Percentiles rank a stretch among this genome's conserved stretches.
These are phyloP conservation scores for Rutstroemia sp. DNA, from an alignment of 2,329 filamentous ascomycete species.

Conservation along the genomic window DNA sequence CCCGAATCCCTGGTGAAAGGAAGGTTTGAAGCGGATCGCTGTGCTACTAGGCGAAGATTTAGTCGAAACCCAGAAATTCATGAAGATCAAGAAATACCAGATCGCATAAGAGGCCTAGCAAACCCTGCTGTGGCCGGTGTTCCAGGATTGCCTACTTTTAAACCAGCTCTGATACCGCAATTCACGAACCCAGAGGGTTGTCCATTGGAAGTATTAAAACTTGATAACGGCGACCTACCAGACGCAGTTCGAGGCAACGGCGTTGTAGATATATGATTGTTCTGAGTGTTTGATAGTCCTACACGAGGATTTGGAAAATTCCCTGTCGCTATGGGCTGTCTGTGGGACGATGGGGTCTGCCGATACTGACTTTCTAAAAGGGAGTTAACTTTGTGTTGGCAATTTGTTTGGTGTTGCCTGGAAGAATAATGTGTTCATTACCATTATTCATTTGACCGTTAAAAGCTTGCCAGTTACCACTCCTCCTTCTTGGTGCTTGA, in stretches of 20 bases:
- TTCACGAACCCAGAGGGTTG: conserved; percentile 21
- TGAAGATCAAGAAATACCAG: conserved; percentile 19
- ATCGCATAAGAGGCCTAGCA: conserved; percentile 16
- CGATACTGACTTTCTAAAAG: conserved; percentile 17
- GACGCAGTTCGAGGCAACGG: conserved; percentile 17
- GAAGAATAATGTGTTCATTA: conserved; percentile 10
- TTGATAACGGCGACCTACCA: conserved; percentile 17
- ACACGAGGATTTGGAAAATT: conserved; percentile 12
- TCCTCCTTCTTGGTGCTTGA: conserved; percentile 1
- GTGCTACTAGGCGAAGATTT: conserved; percentile 19
- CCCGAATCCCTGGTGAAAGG: conserved; percentile 10
- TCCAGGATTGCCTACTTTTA: conserved; percentile 28
- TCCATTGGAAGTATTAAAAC: conserved; percentile 15
- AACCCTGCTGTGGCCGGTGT: conserved; percentile 9
- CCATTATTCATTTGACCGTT: conserved; percentile 15
- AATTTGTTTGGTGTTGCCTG: neutral
- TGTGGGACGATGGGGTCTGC: conserved; percentile 27
- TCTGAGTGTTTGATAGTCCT: conserved; percentile 16
- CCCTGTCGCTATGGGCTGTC: conserved; percentile 21
- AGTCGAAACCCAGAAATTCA: neutral
- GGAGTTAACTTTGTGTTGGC: neutral
- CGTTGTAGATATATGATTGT: conserved; percentile 13
- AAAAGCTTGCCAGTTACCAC: conserved; percentile 19
- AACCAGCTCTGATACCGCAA: conserved; percentile 30
- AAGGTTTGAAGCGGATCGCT: conserved; percentile 16